Conservation (phyloP, 2,329 filamentous ascomycete species). For the Hirsutella minnesotensis region DNA sequence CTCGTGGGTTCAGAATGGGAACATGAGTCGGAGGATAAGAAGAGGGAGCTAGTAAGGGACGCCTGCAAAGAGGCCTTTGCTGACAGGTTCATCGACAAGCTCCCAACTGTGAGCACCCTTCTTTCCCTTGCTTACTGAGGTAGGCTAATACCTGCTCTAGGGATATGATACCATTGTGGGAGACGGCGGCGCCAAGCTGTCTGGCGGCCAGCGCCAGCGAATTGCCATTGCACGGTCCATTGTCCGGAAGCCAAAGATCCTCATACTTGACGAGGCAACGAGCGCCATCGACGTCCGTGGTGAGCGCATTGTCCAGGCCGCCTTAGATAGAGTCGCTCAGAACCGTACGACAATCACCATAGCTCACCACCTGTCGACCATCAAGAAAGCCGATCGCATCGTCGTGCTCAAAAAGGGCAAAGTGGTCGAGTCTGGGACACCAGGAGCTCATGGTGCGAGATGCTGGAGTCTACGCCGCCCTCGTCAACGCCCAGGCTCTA, state of each 20-base stretch:
- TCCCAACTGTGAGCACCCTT: constrained; percentile 36
- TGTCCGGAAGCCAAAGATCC: constrained; percentile 56
- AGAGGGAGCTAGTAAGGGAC: constrained; percentile 46
- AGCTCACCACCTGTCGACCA: constrained; percentile 63
- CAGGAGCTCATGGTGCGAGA: constrained; percentile 52
- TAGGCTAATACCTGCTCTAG: constrained; percentile 18
- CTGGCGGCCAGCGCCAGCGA: constrained; percentile 77
- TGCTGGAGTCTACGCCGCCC: constrained; percentile 51
- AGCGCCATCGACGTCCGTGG: constrained; percentile 48
- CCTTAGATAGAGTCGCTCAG: constrained; percentile 48
- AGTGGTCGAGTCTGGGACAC: constrained; percentile 65
- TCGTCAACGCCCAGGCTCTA: constrained; percentile 53
- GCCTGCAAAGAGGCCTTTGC: constrained; percentile 59
- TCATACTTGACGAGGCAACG: constrained; percentile 70
- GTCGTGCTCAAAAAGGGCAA: constrained; percentile 61
- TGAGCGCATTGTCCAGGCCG: constrained; percentile 50
- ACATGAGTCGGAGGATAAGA: constrained; percentile 38
- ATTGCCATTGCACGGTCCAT: constrained; percentile 69
- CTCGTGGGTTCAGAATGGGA: constrained; percentile 41
- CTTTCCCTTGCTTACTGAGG: constrained; percentile 5
- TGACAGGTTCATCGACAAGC: constrained; percentile 53
- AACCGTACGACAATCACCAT: constrained; percentile 62
- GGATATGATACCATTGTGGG: constrained; percentile 66
- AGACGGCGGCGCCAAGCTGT: constrained; percentile 65
- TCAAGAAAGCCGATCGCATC: constrained; percentile 68